These are phyloP conservation scores for Xylaria intraflava DNA, from an alignment of 495 filamentous ascomycete species.

Conservation along the genomic window DNA sequence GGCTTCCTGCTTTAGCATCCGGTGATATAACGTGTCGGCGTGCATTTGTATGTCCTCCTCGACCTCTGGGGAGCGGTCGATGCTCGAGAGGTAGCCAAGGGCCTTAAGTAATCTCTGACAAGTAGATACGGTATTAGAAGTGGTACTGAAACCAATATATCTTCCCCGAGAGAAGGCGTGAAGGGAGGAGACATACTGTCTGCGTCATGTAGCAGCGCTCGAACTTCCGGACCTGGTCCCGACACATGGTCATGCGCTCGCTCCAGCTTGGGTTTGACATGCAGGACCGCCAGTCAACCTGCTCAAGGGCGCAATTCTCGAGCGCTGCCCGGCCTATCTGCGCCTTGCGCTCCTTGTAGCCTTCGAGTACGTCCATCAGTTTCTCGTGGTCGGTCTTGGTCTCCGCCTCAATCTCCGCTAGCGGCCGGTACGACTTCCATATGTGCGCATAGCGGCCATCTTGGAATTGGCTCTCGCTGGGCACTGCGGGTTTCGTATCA, in stretches of 20 bases:
- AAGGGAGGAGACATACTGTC: constrained; percentile 46
- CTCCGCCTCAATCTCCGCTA: constrained; percentile 53
- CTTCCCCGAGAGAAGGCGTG: neutral
- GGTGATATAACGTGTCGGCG: constrained; percentile 80
- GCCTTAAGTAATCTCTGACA: constrained; percentile 75
- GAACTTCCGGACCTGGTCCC: constrained; percentile 59
- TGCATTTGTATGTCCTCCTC: constrained; percentile 95
- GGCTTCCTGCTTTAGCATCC: constrained; percentile 71
- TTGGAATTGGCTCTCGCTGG: constrained; percentile 39
- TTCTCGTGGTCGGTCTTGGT: constrained; percentile 65
- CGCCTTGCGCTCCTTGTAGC: constrained; percentile 73
- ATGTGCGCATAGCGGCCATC: constrained; percentile 92
- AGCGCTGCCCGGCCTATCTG: constrained; percentile 74
- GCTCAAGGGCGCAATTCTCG: constrained; percentile 89
- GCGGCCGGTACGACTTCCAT: constrained; percentile 80
- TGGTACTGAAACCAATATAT: neutral
- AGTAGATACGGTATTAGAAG: neutral
- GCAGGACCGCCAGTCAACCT: constrained; percentile 67
- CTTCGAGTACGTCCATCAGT: constrained; percentile 67
- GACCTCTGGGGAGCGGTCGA: constrained; percentile 55
- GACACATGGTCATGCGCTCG: constrained; percentile 65
- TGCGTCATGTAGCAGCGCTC: constrained; percentile 79
- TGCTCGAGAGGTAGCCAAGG: constrained; percentile 73
- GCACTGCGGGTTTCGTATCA: constrained; percentile 15
- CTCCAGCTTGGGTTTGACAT: constrained; percentile 57